Base-by-base conservation (phyloP, 352 stramenopile species). In the Globisporangium okanoganense region DNA sequence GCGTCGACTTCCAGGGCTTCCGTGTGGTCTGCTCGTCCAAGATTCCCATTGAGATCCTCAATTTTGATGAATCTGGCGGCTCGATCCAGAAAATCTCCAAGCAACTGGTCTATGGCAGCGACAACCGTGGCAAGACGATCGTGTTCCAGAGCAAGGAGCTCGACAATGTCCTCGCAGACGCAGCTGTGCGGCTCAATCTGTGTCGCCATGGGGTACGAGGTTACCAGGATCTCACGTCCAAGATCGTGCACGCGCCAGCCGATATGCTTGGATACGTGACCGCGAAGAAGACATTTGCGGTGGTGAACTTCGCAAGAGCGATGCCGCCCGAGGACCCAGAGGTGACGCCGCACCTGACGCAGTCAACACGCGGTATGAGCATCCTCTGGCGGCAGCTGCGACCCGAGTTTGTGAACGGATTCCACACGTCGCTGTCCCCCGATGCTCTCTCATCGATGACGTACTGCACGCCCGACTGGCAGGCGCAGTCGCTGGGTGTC, bases 371-470 rank as follows among this genome's bases (percentile, higher is more conserved):
- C 6, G 84, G 86, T 2, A 89, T 97, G 75, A 92, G 73, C 49
- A 96, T 98, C 20, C 67, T 98, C n/a, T 98, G 91, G 90, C 77
- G 93, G 0, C 85, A 95, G 58, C 70, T 98, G 24, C 82, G 93
- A 25, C 91, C 92, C 0, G 90, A 97, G 60, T 73, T 96, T 50
- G 84, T 98, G 6, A 61, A 63, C 13, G 52, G 41, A 3, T 79
- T 77, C 48, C 57, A 57, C 22, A 68, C 68, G 0, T 78, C 91
- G 1, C 66, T 97, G 12, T 96, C 85, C 10, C 67, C 87, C 1
- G 90, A 98, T 62, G 88, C 90, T 1, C 68, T 96, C 14, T 93
- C 85, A 0, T 84, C 79, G 2, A 75, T 97, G 65, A 97, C 90
- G 12, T 88, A 94, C 57, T 67, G 87, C 40, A 92, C 87, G 7